These are phyloP conservation scores for Neodidymelliopsis sp. DNA, from an alignment of 2,329 filamentous ascomycete genomes.

Conservation along the genomic window DNA sequence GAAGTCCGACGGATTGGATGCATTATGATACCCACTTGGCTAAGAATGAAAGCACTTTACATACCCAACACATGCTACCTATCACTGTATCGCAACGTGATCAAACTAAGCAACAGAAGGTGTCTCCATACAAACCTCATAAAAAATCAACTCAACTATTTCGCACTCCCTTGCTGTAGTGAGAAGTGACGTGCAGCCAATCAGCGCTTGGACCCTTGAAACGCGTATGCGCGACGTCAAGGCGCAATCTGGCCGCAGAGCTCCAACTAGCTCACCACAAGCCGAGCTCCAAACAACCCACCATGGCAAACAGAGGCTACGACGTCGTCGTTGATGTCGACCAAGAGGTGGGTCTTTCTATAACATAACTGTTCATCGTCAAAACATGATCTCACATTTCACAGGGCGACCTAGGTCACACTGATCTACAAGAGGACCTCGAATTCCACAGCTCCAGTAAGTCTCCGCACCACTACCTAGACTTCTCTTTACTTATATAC, in stretches of 20 bases:
- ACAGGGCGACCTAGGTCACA: conserved; percentile 96
- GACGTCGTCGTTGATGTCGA: conserved; percentile 98
- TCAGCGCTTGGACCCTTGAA: conserved; percentile 22
- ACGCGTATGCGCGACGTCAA: conserved; percentile 37
- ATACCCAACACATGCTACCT: background rate
- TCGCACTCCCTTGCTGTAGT: too few species aligned
- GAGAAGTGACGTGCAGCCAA: too few species aligned
- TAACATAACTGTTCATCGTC: background rate
- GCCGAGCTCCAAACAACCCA: conserved; percentile 20
- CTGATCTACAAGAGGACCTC: conserved; percentile 97
- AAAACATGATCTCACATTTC: conserved; percentile 23
- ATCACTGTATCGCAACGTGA: too few species aligned
- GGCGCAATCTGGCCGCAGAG: conserved; percentile 45
- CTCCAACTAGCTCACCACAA: conserved; percentile 32
- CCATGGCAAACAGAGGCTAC: conserved; percentile 85
- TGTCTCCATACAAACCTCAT: too few species aligned
- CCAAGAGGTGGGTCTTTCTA: conserved; percentile 73
- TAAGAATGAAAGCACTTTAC: conserved; percentile 10
- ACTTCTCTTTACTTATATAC: background rate
- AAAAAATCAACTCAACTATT: too few species aligned
- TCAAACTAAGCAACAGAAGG: too few species aligned
- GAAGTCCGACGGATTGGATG: background rate
- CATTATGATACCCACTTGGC: conserved; percentile 19
- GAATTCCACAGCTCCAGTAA: conserved; percentile 93
- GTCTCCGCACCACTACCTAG: conserved; percentile 17